Percentiles rank a stretch among this genome's conserved stretches.
phyloP scores from a whole-genome alignment of 108 stramenopile genomes.

The Fistulifera solaris region DNA sequence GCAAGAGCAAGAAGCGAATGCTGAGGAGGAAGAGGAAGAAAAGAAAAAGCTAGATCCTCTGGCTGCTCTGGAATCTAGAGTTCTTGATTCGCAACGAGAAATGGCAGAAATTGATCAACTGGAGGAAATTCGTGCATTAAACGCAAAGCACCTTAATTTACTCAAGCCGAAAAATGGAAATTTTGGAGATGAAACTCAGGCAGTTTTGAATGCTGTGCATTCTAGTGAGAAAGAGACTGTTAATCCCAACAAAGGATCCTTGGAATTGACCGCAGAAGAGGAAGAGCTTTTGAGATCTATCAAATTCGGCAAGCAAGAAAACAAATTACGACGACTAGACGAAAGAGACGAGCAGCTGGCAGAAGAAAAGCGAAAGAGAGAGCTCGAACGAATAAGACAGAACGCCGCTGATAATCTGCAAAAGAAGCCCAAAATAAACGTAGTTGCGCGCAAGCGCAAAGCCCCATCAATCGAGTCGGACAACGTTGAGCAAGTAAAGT shows the following conservation, averaged over 20 bases:
- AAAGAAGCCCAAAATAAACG: slow-evolving; percentile 2
- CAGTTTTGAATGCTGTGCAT: slow-evolving; percentile 38
- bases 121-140: slow-evolving; percentile 91
- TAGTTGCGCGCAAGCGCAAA: not conserved
- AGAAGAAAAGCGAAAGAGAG: slow-evolving; percentile 42
- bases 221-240: slow-evolving; percentile 23
- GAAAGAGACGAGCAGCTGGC: slow-evolving; percentile 57
- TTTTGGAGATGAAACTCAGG: slow-evolving; percentile 31
- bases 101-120: slow-evolving; percentile 92
- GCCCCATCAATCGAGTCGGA: slow-evolving; percentile 3
- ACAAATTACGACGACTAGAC: slow-evolving; percentile 4
- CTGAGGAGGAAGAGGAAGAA: slow-evolving; percentile 58
- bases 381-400: slow-evolving; percentile 29
- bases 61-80: slow-evolving; percentile 93
- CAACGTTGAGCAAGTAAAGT: not conserved
- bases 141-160: slow-evolving; percentile 56
- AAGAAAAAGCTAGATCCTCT: slow-evolving; percentile 87
- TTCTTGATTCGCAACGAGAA: slow-evolving; percentile 89
- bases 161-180: slow-evolving; percentile 18
- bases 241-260: slow-evolving; percentile 13
- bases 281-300: slow-evolving; percentile 64
- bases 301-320: slow-evolving; percentile 39
- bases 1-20: slow-evolving; percentile 38
- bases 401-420: slow-evolving; percentile 15
- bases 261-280: slow-evolving; percentile 60